Base-by-base conservation (phyloP, 176 grass and related monocot species). In the Oryza australiensis region DNA sequence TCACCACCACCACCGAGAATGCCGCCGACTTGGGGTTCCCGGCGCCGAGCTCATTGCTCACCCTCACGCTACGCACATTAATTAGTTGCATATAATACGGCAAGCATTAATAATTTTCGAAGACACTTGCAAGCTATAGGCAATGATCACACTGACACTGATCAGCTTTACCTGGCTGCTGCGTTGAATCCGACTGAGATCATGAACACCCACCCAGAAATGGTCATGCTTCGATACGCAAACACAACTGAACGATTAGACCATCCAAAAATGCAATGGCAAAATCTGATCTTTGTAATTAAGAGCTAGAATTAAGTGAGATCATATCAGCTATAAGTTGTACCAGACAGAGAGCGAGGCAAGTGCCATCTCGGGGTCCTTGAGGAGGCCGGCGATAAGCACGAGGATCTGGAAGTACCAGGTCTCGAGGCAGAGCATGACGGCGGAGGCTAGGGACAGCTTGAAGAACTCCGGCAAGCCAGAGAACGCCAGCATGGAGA, bases 131-230 rank as follows among this genome's bases (percentile, higher is more conserved):
- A 32, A 38, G 9, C 53, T 45, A n/a, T 7, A 48, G 16, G 15
- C 16, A 20, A 22, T 55, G 51, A 9, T n/a, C n/a, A n/a, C n/a
- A n/a, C n/a, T n/a, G n/a, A n/a, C n/a, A n/a, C n/a, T n/a, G n/a
- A n/a, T n/a, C 20, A 55, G 7, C 4, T 16, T 32, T 79, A 93
- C 94, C 94, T 97, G 7, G 91, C 91, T 37, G 94, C 94, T 40
- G 94, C 94, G 38, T 97, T 97, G 80, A 97, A 94, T 3, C 94
- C 94, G 24, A 91, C 89, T 7, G 94, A 89, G 8, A 97, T 86
- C 91, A 97, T 97, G 53, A 94, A 92, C 12, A 97, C 82, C 91
- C 94, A 97, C 6, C 91, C 91, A 4, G 89, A 73, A 63, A 97
- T 68, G 11, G 94, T 94, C 94, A 97, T 88, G 80, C 94, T 97